Evolutionary conservation across 78 protist genomes (phyloP), one percentile per base, ranked within the genome.

Genomic region (Dictyostelium intermedium): DNA sequence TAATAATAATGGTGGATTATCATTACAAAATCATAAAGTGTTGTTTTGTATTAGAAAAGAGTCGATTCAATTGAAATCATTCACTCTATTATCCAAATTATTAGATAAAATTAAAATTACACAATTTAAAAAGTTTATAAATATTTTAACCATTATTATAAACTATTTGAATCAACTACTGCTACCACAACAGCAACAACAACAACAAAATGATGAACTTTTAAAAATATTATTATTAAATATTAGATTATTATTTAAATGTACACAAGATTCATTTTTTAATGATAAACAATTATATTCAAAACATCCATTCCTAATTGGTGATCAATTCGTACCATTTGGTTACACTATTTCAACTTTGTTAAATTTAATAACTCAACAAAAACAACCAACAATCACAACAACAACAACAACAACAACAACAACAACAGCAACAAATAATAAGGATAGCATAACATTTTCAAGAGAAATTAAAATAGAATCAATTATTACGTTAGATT

Each of bases 301-400:
- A 25, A 77, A 41, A n/a, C 82, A 77, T 77, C 82, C 82, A 41
- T 77, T 77, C 45, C 5, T 34, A 72, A n/a, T 77, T 34, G 82
- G 61, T 41, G 82, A 77, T n/a, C 82, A 77, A 41, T 77, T 77
- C 27, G 82, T 77, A 16, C 63, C 63, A 77, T 77, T 41, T 77
- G 82, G 82, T 18, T 77, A 77, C n/a, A 77, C 82, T 5, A 77
- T 77, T 34, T 77, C 82, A 10, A 41, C 63, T n/a, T 8, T 77
- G n/a, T 34, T 77, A 41, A n/a, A n/a, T 32, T 77, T 77, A 16
- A 5, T 77, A 23, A 35, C 34, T 5, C 23, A 10, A n/a, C 45
- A 41, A 41, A 60, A 32, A 41, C 27, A 39, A 20, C 25, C 25
- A 18, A 35, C 63, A 53, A 0, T 0, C 37, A 3, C 34, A 20